phyloP scores from a whole-genome alignment of 768 basidiomycete genomes.

The Lyophyllum decastes region DNA sequence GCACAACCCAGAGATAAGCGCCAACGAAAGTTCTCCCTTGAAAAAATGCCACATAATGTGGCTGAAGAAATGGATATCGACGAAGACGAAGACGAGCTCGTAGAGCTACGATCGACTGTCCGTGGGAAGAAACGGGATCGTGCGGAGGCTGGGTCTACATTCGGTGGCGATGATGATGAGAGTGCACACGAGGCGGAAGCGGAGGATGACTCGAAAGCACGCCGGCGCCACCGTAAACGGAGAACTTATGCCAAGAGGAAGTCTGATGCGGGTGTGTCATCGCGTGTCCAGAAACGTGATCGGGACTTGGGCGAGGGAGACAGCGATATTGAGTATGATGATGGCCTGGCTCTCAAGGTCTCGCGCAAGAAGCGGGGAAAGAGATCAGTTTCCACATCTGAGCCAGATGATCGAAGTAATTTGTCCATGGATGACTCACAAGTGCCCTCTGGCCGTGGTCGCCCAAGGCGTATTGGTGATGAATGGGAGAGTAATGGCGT shows the following conservation, averaged over 20 bases:
- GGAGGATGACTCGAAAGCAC: conserved; percentile 39
- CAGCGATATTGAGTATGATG: conserved; percentile 43
- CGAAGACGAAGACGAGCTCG: conserved; percentile 44
- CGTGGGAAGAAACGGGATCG: conserved; percentile 80
- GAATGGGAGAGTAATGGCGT: conserved; percentile 76
- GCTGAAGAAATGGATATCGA: conserved; percentile 50
- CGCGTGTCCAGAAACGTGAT: conserved; percentile 68
- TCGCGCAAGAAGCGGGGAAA: conserved; percentile 59
- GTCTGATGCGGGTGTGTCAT: conserved; percentile 37
- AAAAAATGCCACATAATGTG: conserved; percentile 36
- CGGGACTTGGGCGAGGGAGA: conserved; percentile 52
- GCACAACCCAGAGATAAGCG: conserved; percentile 51
- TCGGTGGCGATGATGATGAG: conserved; percentile 64
- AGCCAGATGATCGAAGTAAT: conserved; percentile 43
- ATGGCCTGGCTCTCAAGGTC: conserved; percentile 22
- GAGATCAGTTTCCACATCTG: conserved; percentile 28
- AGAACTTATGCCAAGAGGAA: conserved; percentile 57
- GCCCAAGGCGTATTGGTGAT: conserved; percentile 65
- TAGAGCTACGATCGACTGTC: conserved; percentile 35
- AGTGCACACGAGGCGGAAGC: conserved; percentile 37
- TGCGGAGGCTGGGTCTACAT: conserved; percentile 69
- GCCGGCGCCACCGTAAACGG: conserved; percentile 56
- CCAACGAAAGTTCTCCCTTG: conserved; percentile 53
- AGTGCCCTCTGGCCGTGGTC: conserved; percentile 52
- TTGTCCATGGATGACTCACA: conserved; percentile 49